Base-by-base conservation (phyloP, 805 yeast species). In the Cyberlindnera amylophila region DNA sequence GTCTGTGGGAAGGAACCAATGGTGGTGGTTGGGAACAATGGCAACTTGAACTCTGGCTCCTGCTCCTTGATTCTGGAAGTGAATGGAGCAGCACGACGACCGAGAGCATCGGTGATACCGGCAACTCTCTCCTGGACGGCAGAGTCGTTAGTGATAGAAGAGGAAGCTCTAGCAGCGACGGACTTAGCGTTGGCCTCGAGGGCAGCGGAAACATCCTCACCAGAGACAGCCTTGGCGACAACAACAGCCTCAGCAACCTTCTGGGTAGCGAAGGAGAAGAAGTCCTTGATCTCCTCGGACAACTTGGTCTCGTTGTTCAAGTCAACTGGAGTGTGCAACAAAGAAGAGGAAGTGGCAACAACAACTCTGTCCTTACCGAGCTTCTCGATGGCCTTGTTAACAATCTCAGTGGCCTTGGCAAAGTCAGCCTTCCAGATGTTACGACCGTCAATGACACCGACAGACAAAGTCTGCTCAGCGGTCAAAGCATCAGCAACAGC, bases 1-100 rank as follows among this genome's bases (percentile, higher is more conserved):
- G 99, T 93, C 81, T 93, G 99, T 62, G 99, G 99, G 97, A 93
- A 93, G 54, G 99, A 93, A 72, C 99, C 99, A 71, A 93, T 93
- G 63, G 99, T 93, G 69, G 99, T 93, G 67, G 99, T 93, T 74
- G 99, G 99, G 96, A 93, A 93, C 65, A 86, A 75, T 59, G 99
- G 99, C 70, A 93, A 78, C 79, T 93, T 86, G 78, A 86, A 86
- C 66, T 81, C 75, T 59, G 70, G 73, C 76, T 86, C 78, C 78
- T 93, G 99, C 60, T 81, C 90, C 58, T 74, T 83, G 64, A 87
- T 80, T 78, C 99, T 87, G 55, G 70, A 75, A 59, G 84, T 80
- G 82, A 93, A 93, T 50, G 93, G 82, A 60, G 88, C 70, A 69
- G 79, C 75, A 81, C 99, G 88, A 67, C 85, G 78, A 52, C 91